Base-by-base conservation (phyloP, 2,329 filamentous ascomycete genomes). In the Lecanicillium sp. region DNA sequence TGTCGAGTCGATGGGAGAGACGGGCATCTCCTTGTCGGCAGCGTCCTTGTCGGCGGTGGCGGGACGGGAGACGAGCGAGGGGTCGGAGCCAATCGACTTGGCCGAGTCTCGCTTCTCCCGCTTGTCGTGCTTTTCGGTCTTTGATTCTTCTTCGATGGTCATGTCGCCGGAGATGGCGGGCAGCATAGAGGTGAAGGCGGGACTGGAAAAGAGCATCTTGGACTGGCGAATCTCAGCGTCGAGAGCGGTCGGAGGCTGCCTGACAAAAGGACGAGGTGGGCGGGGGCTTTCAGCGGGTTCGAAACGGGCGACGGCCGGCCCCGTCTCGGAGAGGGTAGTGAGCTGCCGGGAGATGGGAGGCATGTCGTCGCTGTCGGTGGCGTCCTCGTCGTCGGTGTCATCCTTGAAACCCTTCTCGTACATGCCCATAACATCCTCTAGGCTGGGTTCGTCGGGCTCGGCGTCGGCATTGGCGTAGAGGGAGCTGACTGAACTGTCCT, bases 401-500 rank as follows among this genome's bases (percentile, higher is more conserved):
- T 71, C 68, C 52, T 64, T 66, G 57, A 84, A 84, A 11, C 79
- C 81, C 54, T 75, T 72, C 60, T 83, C 81, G 62, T 84, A 86
- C 70, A 83, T 82, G 60, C 78, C 81, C 66, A 87, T 84, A 47
- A 89, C 76, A 68, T 84, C 80, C 56, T 84, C 79, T 26, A 85
- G 69, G 57, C 78, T 82, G 48, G 78, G 71, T 33, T 77, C 78
- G 54, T 82, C 79, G 52, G 77, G 72, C 14, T 69, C 64, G 32
- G 62, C 65, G 54, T 70, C 64, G 45, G 60, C 35, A 55, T 59
- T 56, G 38, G 56, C 66, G 53, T 72, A 71, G 65, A 74, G 75
- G 52, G 72, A 93, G 68, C 69, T 85, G 45, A 83, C 74, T 2
- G 86, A 90, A 69, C 86, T 94, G 51, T 81, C 80, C 56, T 87